A percentile compares a stretch with the other conserved stretches of the same genome.
Conservation (phyloP, 768 basidiomycete species). For the Clitopilus hobsonii region DNA sequence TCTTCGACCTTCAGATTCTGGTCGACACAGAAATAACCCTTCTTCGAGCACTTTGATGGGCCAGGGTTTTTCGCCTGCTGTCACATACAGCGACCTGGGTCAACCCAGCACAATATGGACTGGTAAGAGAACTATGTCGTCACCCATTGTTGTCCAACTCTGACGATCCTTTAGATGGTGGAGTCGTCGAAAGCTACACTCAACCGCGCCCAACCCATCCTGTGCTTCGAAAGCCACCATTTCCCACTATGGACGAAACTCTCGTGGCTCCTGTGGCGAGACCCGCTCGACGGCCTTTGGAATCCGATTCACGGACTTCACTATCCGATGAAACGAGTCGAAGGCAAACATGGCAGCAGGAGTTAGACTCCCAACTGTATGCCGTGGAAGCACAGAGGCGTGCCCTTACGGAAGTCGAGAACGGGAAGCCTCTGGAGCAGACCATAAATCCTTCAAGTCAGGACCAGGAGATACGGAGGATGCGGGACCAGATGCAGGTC, state of each 20-base stretch:
- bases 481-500: too few relatives aligned
- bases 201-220: background rate
- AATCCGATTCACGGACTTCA: background rate
- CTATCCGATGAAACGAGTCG: background rate
- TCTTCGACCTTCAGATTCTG: too few relatives aligned
- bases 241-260: too few relatives aligned
- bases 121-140: background rate
- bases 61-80: background rate
- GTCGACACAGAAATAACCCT: background rate
- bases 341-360: conserved; percentile 5
- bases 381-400: conserved; percentile 5
- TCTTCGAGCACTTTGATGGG: background rate
- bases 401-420: too few relatives aligned
- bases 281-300: background rate
- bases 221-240: too few relatives aligned
- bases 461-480: too few relatives aligned
- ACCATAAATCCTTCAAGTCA: too few relatives aligned
- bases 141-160: background rate
- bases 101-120: conserved; percentile 1
- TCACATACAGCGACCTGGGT: conserved; percentile 9
- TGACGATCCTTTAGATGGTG: background rate
- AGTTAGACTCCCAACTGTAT: conserved; percentile 5
- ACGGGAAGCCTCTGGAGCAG: too few relatives aligned
- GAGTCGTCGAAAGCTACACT: background rate
- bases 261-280: too few relatives aligned